phyloP scores from a whole-genome alignment of 2,329 filamentous ascomycete genomes.

The Penicillium sclerotigenum region DNA sequence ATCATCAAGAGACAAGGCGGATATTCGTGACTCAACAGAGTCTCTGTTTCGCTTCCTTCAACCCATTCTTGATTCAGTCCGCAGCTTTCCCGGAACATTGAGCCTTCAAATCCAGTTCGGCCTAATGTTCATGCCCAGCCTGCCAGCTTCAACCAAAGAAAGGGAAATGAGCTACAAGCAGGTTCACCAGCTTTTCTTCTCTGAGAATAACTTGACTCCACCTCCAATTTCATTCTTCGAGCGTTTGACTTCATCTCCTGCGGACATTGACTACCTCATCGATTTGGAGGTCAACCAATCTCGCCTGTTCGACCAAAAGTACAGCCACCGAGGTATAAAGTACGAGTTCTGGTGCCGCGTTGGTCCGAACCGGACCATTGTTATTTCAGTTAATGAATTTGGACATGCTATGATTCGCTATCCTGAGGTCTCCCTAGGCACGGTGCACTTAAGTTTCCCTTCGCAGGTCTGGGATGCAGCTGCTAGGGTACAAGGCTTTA shows the following conservation, averaged over 20 bases:
- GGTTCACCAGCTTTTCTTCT: conserved; percentile 35
- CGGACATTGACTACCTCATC: conserved; percentile 41
- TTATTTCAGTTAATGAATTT: conserved; percentile 34
- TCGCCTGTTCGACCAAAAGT: conserved; percentile 29
- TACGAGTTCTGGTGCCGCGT: conserved; percentile 44
- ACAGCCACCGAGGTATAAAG: conserved; percentile 22
- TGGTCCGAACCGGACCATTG: conserved; percentile 27
- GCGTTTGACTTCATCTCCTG: conserved; percentile 39
- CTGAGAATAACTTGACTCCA: conserved; percentile 23
- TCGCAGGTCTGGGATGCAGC: conserved; percentile 41
- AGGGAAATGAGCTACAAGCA: conserved; percentile 11
- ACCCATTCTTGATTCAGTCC: conserved; percentile 33
- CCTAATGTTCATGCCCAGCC: conserved; percentile 30
- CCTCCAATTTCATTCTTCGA: conserved; percentile 37
- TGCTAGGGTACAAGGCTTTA: conserved; percentile 29
- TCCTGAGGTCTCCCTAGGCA: conserved; percentile 29
- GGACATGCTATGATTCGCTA: conserved; percentile 31
- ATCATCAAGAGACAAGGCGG: neutral
- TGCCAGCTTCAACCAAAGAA: conserved; percentile 20
- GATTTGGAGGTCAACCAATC: conserved; percentile 26
- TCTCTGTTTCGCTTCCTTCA: conserved; percentile 30
- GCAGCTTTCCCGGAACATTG: conserved; percentile 35
- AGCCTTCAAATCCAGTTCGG: conserved; percentile 40
- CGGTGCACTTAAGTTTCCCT: conserved; percentile 41
- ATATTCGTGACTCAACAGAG: neutral